Base-by-base conservation (phyloP, 1,284 basidiomycete genomes). In the Apiotrichum brassicae region DNA sequence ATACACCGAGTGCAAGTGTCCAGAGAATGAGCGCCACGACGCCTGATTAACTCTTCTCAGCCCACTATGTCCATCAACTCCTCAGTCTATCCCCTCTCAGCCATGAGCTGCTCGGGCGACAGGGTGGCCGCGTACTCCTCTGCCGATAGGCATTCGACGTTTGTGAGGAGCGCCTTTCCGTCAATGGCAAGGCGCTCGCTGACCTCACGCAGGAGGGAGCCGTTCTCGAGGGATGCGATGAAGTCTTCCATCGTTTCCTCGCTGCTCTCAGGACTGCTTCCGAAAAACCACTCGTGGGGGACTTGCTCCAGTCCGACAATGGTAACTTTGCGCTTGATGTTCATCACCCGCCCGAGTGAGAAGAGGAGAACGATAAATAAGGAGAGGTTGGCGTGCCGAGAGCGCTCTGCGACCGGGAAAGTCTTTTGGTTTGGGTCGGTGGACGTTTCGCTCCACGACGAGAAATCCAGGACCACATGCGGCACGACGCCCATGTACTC, bases 221-320 rank as follows among this genome's bases (percentile, higher is more conserved):
- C 30, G 9, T 34, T 11, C 16, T 25, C 11, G 19, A 20, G 16
- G n/a, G 26, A 36, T 4, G 18, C n/a, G n/a, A n/a, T n/a, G n/a
- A n/a, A n/a, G n/a, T n/a, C n/a, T n/a, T n/a, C n/a, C n/a, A n/a
- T n/a, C n/a, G n/a, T n/a, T n/a, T n/a, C n/a, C n/a, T n/a, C n/a
- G n/a, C n/a, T n/a, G n/a, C n/a, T n/a, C n/a, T n/a, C n/a, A n/a
- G n/a, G n/a, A n/a, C n/a, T n/a, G n/a, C n/a, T n/a, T n/a, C n/a
- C n/a, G n/a, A n/a, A n/a, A n/a, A n/a, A n/a, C n/a, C n/a, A n/a
- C 20, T n/a, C 20, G n/a, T 26, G 41, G 7, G 18, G 12, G 19
- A 49, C 8, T 4, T n/a, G n/a, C 14, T 42, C 40, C 22, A 49
- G 34, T n/a, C 40, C 40, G 11, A 49, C 47, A 12, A 49, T 18